These are phyloP conservation scores for Syzygium syzygioides DNA, from an alignment of 441 rosid genomes.

Conservation along the genomic window DNA sequence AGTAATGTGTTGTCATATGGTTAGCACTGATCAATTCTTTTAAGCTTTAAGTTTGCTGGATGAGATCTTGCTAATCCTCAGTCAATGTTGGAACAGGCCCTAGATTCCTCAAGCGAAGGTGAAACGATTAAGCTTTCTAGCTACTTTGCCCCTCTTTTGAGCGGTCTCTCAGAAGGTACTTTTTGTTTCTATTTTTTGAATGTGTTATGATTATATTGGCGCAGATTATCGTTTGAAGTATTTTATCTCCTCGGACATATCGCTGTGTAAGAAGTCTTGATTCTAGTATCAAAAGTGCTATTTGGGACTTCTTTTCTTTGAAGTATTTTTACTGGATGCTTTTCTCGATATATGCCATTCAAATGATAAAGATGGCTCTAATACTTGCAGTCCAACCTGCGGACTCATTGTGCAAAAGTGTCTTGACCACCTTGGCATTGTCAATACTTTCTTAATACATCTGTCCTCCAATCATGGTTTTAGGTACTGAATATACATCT, in stretches of 20 bases:
- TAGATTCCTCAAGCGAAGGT: conserved; percentile 31
- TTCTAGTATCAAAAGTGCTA: neutral
- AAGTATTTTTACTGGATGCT: neutral
- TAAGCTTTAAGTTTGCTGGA: neutral
- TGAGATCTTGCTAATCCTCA: conserved; percentile 1
- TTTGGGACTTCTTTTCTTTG: neutral
- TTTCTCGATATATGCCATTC: neutral
- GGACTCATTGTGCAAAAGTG: neutral
- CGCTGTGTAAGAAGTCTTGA: neutral
- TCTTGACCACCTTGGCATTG: neutral
- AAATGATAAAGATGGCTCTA: neutral
- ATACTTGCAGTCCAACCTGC: neutral
- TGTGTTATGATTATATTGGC: neutral
- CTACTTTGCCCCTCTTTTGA: conserved; percentile 53
- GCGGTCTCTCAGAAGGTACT: conserved; percentile 76
- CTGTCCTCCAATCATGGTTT: neutral
- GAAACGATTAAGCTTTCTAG: conserved; percentile 26
- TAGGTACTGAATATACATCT: neutral
- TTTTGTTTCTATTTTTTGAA: neutral
- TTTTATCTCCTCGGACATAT: neutral
- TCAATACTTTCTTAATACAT: neutral
- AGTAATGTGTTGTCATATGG: neutral
- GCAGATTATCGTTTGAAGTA: neutral
- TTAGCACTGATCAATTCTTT: neutral
- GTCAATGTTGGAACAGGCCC: conserved; percentile 48